Evolutionary conservation across 1,139 yeast species (phyloP).

Genomic region (Sugiyamaella pinicola): DNA sequence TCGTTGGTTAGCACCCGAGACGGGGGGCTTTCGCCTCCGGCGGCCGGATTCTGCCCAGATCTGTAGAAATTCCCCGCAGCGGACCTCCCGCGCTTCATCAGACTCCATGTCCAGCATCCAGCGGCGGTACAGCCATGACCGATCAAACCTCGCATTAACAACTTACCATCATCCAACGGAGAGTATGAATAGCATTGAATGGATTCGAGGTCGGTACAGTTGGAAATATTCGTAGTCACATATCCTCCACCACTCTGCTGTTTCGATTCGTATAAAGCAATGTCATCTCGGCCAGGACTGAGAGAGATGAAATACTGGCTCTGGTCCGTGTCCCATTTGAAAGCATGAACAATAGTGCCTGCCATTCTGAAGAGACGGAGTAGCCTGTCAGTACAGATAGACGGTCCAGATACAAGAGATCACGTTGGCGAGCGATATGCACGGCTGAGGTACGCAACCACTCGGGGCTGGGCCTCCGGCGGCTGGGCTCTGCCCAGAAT

Average conservation of each 20-base stretch:
- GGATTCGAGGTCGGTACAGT: constrained; percentile 67
- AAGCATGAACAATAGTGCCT: constrained; percentile 52
- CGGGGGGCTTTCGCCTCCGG: too few relatives aligned
- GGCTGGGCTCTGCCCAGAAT: background rate
- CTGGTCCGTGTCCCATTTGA: constrained; percentile 59
- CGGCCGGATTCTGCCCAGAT: too few relatives aligned
- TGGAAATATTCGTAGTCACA: constrained; percentile 33
- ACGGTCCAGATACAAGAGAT: too few relatives aligned
- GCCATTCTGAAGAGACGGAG: constrained; percentile 20
- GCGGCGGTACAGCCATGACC: constrained; percentile 1
- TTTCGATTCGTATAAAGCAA: constrained; percentile 58
- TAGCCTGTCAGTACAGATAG: too few relatives aligned
- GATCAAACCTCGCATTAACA: background rate
- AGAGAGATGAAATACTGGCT: constrained; percentile 64
- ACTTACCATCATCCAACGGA: constrained; percentile 51
- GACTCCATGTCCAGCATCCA: too few relatives aligned
- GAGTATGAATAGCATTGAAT: constrained; percentile 76
- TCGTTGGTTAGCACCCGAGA: too few relatives aligned
- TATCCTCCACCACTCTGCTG: constrained; percentile 31
- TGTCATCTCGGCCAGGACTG: constrained; percentile 70
- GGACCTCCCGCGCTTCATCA: too few relatives aligned
- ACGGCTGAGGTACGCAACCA: background rate
- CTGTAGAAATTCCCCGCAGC: too few relatives aligned
- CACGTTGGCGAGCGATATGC: too few relatives aligned
- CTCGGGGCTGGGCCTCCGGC: background rate